Percentiles rank a stretch among this genome's conserved stretches.
These are phyloP conservation scores for Nothomitra cinnamomea DNA, from an alignment of 2,329 filamentous ascomycete species.

Conservation along the genomic window DNA sequence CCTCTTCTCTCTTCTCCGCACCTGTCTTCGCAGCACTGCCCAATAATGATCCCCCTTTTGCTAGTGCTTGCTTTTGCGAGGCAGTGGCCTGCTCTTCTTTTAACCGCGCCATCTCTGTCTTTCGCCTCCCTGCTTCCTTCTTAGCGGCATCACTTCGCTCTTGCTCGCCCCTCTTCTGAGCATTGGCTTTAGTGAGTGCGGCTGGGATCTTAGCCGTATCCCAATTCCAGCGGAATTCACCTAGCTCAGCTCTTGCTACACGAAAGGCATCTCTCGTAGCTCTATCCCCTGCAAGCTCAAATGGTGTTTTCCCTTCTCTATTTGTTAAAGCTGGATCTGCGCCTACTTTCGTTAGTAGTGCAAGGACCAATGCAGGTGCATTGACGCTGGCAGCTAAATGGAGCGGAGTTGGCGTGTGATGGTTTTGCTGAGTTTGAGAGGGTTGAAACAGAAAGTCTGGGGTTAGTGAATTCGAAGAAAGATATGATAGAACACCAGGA, in stretches of 20 bases:
- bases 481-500: conserved; percentile 69
- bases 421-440: conserved; percentile 43
- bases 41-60: conserved; percentile 20
- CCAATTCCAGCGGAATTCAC: conserved; percentile 67
- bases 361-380: conserved; percentile 56
- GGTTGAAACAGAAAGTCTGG: conserved; percentile 64
- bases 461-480: conserved; percentile 56
- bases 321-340: conserved; percentile 59
- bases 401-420: conserved; percentile 68
- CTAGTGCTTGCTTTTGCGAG: conserved; percentile 29
- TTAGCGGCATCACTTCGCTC: conserved; percentile 53
- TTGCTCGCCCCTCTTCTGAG: conserved; percentile 47
- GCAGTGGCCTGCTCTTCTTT: conserved; percentile 44
- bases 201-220: conserved; percentile 54
- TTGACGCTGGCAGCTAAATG: conserved; percentile 77
- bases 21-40: conserved; percentile 4
- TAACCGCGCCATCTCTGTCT: conserved; percentile 57
- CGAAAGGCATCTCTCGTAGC: conserved; percentile 82
- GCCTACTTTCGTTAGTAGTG: conserved; percentile 55
- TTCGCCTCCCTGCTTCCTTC: conserved; percentile 53
- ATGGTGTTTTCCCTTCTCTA: conserved; percentile 64
- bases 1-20: conserved; percentile 6
- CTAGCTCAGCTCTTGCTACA: conserved; percentile 66
- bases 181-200: conserved; percentile 52
- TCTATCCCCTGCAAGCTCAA: conserved; percentile 75